Percentiles rank a stretch among this genome's conserved stretches.
These are phyloP conservation scores for Hygrophila difformis DNA, from an alignment of 257 asterid species.

Conservation along the genomic window DNA sequence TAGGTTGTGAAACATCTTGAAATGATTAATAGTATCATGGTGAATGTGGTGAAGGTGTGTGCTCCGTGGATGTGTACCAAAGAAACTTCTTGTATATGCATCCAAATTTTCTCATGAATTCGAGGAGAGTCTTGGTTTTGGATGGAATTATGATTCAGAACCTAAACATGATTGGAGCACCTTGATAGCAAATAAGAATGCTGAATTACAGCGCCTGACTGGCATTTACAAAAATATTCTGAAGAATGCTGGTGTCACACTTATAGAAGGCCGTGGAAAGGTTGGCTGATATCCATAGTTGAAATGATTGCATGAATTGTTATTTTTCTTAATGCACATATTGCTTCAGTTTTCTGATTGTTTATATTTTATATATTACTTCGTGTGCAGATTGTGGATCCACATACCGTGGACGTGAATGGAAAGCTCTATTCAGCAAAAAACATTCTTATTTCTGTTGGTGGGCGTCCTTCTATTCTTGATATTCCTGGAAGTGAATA, in stretches of 20 bases:
- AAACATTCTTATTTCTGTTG: constrained; percentile 84
- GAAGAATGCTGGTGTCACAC: constrained; percentile 60
- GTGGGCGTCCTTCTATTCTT: constrained; percentile 97
- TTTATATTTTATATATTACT: constrained; percentile 12
- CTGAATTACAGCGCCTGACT: constrained; percentile 79
- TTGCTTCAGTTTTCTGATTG: neutral
- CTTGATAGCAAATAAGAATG: constrained; percentile 88
- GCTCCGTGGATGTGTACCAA: constrained; percentile 97
- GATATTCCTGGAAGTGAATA: constrained; percentile 86
- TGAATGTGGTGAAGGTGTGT: constrained; percentile 64
- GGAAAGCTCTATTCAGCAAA: constrained; percentile 87
- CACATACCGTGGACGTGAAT: constrained; percentile 80
- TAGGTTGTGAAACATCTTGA: neutral
- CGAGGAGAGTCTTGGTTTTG: constrained; percentile 88
- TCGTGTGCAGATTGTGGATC: constrained; percentile 60
- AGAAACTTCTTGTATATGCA: constrained; percentile 85
- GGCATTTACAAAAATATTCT: constrained; percentile 82
- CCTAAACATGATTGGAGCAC: constrained; percentile 96
- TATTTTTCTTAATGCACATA: neutral
- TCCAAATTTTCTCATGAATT: constrained; percentile 90
- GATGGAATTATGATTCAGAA: constrained; percentile 79
- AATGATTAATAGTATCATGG: constrained; percentile 15
- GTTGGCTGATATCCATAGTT: constrained; percentile 28
- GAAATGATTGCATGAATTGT: neutral
- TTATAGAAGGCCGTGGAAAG: constrained; percentile 97